Conservation (phyloP, 768 basidiomycete species). For the Terana coerulea region DNA sequence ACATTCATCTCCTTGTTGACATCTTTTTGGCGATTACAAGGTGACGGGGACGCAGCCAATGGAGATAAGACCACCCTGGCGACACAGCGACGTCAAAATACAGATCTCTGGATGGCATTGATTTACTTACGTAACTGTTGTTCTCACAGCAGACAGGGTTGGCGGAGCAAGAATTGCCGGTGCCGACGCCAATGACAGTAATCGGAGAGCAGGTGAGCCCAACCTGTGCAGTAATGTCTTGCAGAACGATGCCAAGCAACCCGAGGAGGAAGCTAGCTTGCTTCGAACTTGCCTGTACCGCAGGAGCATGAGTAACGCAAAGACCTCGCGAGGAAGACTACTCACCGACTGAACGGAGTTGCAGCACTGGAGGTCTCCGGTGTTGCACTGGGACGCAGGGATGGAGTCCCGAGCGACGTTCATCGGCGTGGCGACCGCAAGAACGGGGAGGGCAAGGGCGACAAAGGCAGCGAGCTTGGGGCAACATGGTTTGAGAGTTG, state of each 20-base stretch:
- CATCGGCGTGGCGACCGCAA: conserved; percentile 3
- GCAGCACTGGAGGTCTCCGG: conserved; percentile 12
- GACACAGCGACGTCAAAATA: neutral
- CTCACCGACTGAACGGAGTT: conserved; percentile 2
- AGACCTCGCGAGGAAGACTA: too few species aligned
- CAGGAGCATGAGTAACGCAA: neutral
- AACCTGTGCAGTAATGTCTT: conserved; percentile 13
- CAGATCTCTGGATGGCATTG: too few species aligned
- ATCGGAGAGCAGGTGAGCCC: conserved; percentile 24
- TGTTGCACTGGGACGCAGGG: neutral
- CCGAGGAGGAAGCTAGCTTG: conserved; percentile 7
- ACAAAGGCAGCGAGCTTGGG: neutral
- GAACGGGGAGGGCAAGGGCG: too few species aligned
- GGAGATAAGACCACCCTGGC: conserved; percentile 19
- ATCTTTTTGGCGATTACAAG: neutral
- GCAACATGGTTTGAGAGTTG: too few species aligned
- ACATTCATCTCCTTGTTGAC: too few species aligned
- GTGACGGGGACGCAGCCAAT: conserved; percentile 19
- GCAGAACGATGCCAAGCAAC: conserved; percentile 16
- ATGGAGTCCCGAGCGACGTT: neutral
- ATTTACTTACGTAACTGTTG: conserved; percentile 18
- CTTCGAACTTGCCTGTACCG: conserved; percentile 5
- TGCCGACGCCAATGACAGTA: conserved; percentile 13
- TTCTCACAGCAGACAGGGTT: conserved; percentile 21
- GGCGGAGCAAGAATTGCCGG: conserved; percentile 10